Conservation (phyloP, 176 grass and related monocot genomes). For the Elaeis guineensis region DNA sequence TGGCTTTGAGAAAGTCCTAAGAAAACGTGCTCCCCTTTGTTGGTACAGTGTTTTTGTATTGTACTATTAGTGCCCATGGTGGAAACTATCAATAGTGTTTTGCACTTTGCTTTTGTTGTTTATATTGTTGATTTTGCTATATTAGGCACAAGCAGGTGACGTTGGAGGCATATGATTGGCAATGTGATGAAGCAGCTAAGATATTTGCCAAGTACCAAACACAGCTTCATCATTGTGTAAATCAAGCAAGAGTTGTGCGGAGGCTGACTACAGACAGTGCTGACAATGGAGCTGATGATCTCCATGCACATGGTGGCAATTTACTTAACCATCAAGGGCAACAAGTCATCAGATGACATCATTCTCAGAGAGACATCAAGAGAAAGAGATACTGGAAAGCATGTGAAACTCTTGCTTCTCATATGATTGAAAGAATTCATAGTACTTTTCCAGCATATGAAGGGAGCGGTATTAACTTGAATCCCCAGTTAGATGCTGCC, state of each 20-base stretch:
- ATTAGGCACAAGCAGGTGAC: conserved; percentile 85
- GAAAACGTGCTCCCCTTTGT: too few species aligned
- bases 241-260: conserved; percentile 85
- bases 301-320: conserved; percentile 49
- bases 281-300: conserved; percentile 39
- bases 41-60: too few species aligned
- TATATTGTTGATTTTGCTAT: conserved; percentile 5
- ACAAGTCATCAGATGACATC: conserved; percentile 55
- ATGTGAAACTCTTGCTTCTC: conserved; percentile 71
- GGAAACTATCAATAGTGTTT: too few species aligned
- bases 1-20: too few species aligned
- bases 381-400: conserved; percentile 68
- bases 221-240: conserved; percentile 71
- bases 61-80: too few species aligned
- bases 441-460: conserved; percentile 82
- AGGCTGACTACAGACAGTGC: conserved; percentile 48
- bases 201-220: conserved; percentile 91
- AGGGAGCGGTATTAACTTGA: conserved; percentile 79
- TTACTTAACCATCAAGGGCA: conserved; percentile 65
- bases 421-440: conserved; percentile 68
- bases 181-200: conserved; percentile 86
- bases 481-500: conserved; percentile 62
- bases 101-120: neutral
- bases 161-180: conserved; percentile 81
- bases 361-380: conserved; percentile 56